Evolutionary conservation across 768 basidiomycete genomes (phyloP).

Genomic region (Tremella yokohamensis): DNA sequence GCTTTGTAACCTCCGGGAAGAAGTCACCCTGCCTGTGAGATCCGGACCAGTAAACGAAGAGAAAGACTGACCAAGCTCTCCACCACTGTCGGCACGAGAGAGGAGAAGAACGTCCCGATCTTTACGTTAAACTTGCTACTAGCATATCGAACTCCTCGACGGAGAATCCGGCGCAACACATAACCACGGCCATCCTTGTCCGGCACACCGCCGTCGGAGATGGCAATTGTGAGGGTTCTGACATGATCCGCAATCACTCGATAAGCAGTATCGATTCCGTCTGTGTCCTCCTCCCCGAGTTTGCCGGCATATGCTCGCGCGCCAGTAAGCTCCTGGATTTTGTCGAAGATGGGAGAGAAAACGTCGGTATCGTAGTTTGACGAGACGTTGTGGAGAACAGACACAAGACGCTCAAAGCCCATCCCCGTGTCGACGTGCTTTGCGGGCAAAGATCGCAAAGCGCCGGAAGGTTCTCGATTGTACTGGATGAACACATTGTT

Average conservation of each 20-base stretch:
- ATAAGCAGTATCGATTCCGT: conserved; percentile 96
- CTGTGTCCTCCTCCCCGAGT: conserved; percentile 88
- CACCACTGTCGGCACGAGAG: conserved; percentile 80
- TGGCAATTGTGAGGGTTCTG: conserved; percentile 85
- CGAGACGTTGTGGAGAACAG: conserved; percentile 78
- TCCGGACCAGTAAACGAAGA: not conserved
- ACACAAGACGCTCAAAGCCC: conserved; percentile 98
- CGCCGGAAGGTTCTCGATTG: conserved; percentile 87
- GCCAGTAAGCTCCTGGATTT: conserved; percentile 82
- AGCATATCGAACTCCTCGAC: conserved; percentile 91
- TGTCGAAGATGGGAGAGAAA: conserved; percentile 81
- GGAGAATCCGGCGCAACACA: conserved; percentile 87
- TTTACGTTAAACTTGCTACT: conserved; percentile 88
- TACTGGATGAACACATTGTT: conserved; percentile 99
- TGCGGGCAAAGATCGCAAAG: conserved; percentile 72
- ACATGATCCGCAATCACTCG: conserved; percentile 96
- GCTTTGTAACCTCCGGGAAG: conserved; percentile 90
- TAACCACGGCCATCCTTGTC: conserved; percentile 96
- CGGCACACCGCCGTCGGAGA: conserved; percentile 94
- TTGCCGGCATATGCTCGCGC: conserved; percentile 82
- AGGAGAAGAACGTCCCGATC: conserved; percentile 93
- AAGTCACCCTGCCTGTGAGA: conserved; percentile 62
- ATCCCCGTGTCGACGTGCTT: conserved; percentile 99
- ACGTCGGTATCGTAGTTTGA: conserved; percentile 99
- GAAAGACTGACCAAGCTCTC: conserved; percentile 69